phyloP scores from a whole-genome alignment of 192 early-diverging fungal genomes.

The Pilaira anomala region DNA sequence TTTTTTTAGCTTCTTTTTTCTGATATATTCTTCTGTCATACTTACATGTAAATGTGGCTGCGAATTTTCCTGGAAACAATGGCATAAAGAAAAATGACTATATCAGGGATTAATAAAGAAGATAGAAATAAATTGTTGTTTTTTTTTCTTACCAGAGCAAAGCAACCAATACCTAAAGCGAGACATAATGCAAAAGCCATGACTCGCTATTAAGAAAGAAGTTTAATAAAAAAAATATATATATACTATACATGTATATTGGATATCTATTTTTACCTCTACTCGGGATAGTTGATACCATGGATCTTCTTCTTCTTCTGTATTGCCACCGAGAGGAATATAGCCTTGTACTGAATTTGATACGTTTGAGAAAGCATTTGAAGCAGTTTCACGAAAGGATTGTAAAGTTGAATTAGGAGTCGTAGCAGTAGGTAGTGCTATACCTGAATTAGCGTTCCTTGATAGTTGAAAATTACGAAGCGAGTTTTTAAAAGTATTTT shows the following conservation, averaged over 20 bases:
- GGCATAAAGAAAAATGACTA: constrained; percentile 61
- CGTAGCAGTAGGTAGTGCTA: constrained; percentile 26
- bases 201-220: constrained; percentile 3
- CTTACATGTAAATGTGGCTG: constrained; percentile 75
- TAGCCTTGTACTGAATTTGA: constrained; percentile 41
- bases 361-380: constrained; percentile 35
- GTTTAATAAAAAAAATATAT: background rate
- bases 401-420: constrained; percentile 19
- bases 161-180: constrained; percentile 46
- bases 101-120: background rate
- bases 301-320: constrained; percentile 31
- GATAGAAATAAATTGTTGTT: background rate
- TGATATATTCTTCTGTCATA: constrained; percentile 19
- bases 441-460: background rate
- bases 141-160: constrained; percentile 16
- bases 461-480: constrained; percentile 43
- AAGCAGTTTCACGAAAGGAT: constrained; percentile 22
- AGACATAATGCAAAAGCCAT: constrained; percentile 53
- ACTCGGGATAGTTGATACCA: constrained; percentile 42
- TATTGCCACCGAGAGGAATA: constrained; percentile 33
- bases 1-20: too few relatives aligned
- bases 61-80: constrained; percentile 71
- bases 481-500: constrained; percentile 46
- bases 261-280: constrained; percentile 32
- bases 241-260: constrained; percentile 36